Conservation (phyloP, 2,329 filamentous ascomycete genomes). For the Hypomyces rosellus region DNA sequence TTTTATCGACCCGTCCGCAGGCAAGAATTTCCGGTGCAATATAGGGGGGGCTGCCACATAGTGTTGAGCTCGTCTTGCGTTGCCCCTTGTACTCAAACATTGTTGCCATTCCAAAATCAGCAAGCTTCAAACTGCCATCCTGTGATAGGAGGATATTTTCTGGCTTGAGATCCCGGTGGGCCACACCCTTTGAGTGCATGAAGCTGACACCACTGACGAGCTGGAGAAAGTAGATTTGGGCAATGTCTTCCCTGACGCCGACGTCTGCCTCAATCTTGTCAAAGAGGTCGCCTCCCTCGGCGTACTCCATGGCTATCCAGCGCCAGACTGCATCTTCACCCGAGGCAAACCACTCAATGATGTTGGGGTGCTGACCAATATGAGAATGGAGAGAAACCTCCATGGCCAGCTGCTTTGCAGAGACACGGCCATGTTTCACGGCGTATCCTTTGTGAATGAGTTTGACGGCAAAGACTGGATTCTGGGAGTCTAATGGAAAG, state of each 20-base stretch:
- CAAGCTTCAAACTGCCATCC: slow-evolving; percentile 83
- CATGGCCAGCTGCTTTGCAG: slow-evolving; percentile 81
- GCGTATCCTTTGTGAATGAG: slow-evolving; percentile 98
- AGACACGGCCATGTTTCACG: slow-evolving; percentile 79
- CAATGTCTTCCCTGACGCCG: slow-evolving; percentile 88
- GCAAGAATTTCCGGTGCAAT: slow-evolving; percentile 86
- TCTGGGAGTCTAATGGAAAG: slow-evolving; percentile 59
- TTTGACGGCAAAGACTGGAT: slow-evolving; percentile 90
- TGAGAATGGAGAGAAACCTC: slow-evolving; percentile 87
- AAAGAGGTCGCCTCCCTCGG: slow-evolving; percentile 91
- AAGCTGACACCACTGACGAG: slow-evolving; percentile 85
- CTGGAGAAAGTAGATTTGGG: slow-evolving; percentile 93
- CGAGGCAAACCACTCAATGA: slow-evolving; percentile 86
- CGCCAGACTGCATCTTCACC: slow-evolving; percentile 83
- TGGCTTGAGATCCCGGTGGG: slow-evolving; percentile 85
- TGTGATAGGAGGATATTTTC: slow-evolving; percentile 90
- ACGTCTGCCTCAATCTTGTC: slow-evolving; percentile 99
- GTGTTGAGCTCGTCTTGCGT: slow-evolving; percentile 74
- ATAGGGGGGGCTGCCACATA: slow-evolving; percentile 94
- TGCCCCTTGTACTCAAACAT: slow-evolving; percentile 86
- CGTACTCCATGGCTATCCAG: slow-evolving; percentile 98
- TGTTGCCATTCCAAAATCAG: slow-evolving; percentile 93
- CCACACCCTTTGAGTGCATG: slow-evolving; percentile 93
- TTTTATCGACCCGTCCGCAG: slow-evolving; percentile 43
- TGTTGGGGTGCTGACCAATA: slow-evolving; percentile 82